These are phyloP conservation scores for Vigna angularis DNA, from an alignment of 306 rosid genomes.

Conservation along the genomic window DNA sequence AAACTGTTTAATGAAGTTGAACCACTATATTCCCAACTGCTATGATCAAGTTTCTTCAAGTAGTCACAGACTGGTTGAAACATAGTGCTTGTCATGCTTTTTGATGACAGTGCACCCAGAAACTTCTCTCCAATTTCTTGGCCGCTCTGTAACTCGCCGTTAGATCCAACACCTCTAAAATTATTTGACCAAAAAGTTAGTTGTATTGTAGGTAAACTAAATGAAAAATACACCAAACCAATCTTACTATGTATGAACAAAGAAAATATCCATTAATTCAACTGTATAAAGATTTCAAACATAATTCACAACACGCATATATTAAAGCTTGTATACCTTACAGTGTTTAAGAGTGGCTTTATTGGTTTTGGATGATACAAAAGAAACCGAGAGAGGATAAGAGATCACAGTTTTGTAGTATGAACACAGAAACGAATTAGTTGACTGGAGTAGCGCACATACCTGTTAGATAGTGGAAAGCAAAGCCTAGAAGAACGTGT, in stretches of 20 bases:
- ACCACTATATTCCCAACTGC: slow-evolving; percentile 64
- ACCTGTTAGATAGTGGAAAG: slow-evolving; percentile 30
- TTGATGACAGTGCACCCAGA: slow-evolving; percentile 69
- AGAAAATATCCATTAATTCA: neutral
- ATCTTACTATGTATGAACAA: neutral
- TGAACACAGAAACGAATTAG: slow-evolving; percentile 5
- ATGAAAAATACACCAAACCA: slow-evolving; percentile 3
- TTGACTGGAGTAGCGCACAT: slow-evolving; percentile 10
- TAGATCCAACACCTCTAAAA: slow-evolving; percentile 68
- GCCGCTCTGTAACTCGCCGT: slow-evolving; percentile 54
- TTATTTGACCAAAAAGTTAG: slow-evolving; percentile 1
- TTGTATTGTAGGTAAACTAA: neutral
- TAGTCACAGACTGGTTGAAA: slow-evolving; percentile 80
- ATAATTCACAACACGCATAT: neutral
- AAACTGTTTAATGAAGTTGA: slow-evolving; percentile 57
- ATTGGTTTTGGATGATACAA: neutral
- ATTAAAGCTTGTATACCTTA: neutral
- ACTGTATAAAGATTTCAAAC: neutral
- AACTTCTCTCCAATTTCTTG: slow-evolving; percentile 74
- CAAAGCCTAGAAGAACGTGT: slow-evolving; percentile 31
- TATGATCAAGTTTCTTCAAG: slow-evolving; percentile 76
- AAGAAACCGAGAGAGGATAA: neutral
- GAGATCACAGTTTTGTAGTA: slow-evolving; percentile 24
- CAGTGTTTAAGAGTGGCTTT: neutral
- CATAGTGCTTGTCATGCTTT: slow-evolving; percentile 55